Evolutionary conservation across 1,284 basidiomycete species (phyloP).

Genomic region (Papiliotrema terrestris): DNA sequence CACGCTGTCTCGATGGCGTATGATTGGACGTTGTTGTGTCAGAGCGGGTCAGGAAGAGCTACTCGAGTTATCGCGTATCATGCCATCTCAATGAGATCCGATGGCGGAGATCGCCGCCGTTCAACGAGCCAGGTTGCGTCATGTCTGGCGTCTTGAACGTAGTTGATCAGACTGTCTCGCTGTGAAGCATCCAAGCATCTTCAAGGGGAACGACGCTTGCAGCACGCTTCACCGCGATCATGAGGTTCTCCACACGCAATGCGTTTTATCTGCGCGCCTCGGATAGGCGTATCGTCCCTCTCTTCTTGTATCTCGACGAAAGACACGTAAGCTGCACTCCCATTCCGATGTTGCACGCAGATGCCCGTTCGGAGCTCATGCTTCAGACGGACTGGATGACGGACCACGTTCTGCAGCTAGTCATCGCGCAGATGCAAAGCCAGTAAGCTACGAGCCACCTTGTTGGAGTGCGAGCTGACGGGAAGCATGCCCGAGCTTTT

Average conservation of each 20-base stretch:
- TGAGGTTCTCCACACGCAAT: slow-evolving; percentile 45
- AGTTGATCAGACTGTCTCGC: too few species aligned
- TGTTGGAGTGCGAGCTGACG: not conserved
- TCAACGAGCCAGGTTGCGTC: not conserved
- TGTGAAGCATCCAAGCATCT: too few species aligned
- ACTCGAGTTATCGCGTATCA: too few species aligned
- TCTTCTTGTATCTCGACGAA: slow-evolving; percentile 47
- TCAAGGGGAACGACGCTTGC: too few species aligned
- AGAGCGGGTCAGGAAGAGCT: too few species aligned
- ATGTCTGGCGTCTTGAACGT: not conserved
- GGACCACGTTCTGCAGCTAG: slow-evolving; percentile 35
- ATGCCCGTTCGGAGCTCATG: not conserved
- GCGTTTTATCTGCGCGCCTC: slow-evolving; percentile 43
- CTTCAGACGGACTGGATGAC: slow-evolving; percentile 44
- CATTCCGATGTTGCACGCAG: too few species aligned
- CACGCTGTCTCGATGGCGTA: too few species aligned
- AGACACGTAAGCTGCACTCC: slow-evolving; percentile 32
- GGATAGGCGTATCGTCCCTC: slow-evolving; percentile 42
- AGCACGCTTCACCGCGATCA: slow-evolving; percentile 1
- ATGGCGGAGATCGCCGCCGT: not conserved
- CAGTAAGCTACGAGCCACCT: slow-evolving; percentile 18
- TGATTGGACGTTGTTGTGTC: too few species aligned
- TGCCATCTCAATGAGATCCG: too few species aligned
- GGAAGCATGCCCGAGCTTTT: slow-evolving; percentile 30
- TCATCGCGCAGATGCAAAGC: slow-evolving; percentile 36